These are phyloP conservation scores for Euryodendron excelsum DNA, from an alignment of 148 eudicot species.

Conservation along the genomic window DNA sequence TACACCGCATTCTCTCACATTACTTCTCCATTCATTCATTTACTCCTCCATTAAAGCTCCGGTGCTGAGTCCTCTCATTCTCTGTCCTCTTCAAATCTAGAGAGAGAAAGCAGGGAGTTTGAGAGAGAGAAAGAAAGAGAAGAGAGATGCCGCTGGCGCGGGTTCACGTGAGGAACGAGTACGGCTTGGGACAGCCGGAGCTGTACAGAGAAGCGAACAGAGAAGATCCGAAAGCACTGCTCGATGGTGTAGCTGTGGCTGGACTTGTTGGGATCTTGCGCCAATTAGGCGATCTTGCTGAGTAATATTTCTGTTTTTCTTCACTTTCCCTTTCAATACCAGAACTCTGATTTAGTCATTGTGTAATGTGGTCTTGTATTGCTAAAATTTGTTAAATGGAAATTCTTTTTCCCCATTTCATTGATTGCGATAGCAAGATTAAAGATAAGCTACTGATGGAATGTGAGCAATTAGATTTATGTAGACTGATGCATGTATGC, in stretches of 20 bases:
- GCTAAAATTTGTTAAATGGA: too few species aligned
- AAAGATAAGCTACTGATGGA: background rate
- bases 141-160: slow-evolving; percentile 87
- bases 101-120: background rate
- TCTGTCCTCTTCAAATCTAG: background rate
- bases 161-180: slow-evolving; percentile 75
- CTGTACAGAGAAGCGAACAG: slow-evolving; percentile 48
- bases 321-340: background rate
- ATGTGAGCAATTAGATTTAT: too few species aligned
- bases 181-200: slow-evolving; percentile 66
- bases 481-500: too few species aligned
- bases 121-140: slow-evolving; percentile 1
- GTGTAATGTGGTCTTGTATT: background rate
- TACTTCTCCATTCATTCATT: slow-evolving; percentile 12
- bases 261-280: slow-evolving; percentile 96
- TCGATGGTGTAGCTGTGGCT: slow-evolving; percentile 87
- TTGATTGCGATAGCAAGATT: background rate
- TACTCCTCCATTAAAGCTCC: background rate
- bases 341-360: background rate
- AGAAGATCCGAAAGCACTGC: slow-evolving; percentile 87
- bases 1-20: slow-evolving; percentile 11
- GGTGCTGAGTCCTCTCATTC: background rate
- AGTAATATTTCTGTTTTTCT: slow-evolving; percentile 39
- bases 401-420: too few species aligned
- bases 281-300: slow-evolving; percentile 95